Evolutionary conservation across 352 stramenopile species (phyloP), one percentile per base, ranked within the genome.

Genomic region (Globisporangium nagaii): DNA sequence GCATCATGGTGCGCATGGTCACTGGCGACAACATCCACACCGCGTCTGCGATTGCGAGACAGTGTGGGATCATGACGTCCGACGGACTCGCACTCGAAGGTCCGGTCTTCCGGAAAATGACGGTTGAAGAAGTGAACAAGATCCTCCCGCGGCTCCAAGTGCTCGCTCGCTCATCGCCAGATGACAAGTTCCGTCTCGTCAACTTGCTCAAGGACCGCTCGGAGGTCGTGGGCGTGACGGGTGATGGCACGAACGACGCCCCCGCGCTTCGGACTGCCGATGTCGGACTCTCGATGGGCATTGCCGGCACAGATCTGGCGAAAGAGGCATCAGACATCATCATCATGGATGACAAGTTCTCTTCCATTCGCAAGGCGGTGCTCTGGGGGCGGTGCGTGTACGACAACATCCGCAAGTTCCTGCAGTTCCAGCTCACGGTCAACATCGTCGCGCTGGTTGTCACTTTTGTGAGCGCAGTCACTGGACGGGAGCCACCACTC

Each of bases 1-100:
- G 97, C 25, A 99, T 99, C 63, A 97, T 97, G 69, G 97, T 99
- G 37, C 92, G 96, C 32, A 99, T 99, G 96, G 95, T 99, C 56
- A 99, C 97, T 6, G 97, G 97, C 49, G 97, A 99, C 73, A 98
- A 99, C 60, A 95, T 99, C 51, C 84, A 98, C 54, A 99, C 97
- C 20, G 97, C 97, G 17, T 88, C 88, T 31, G 95, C 96, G 0
- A 99, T 99, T 73, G 96, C 96, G 2, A 79, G 73, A 34, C 83
- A 99, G 62, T 98, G 96, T 63, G 96, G 96, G 22, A 99, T 99
- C 72, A 88, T 98, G 65, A 93, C 86, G 52, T 61, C 64, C 46
- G 84, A 89, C 36, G 95, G 95, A 3, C 48, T 97, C 19, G 88
- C 90, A 0, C 83, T 98, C 45, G 89, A 97, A 66, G 95, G 94